Base-by-base conservation (phyloP, 148 eudicot genomes). In the Rhododendron simsii region DNA sequence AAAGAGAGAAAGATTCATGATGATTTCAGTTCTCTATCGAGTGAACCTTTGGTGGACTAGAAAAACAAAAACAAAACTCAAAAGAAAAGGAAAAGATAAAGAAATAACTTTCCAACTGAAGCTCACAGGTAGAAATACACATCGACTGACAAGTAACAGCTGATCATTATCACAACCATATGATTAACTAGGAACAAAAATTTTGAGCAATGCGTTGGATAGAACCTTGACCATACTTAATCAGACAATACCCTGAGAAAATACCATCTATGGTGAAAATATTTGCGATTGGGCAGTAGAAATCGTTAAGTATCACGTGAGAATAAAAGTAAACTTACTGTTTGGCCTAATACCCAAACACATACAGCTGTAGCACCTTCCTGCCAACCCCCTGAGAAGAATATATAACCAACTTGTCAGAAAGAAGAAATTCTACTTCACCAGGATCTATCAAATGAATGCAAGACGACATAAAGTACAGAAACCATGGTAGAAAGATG, bases 361-460 rank as follows among this genome's bases (percentile, higher is more conserved):
- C 97, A 95, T 86, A 94, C 98, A 91, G 98, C 97, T 76, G 97
- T 93, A 87, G 97, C 95, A 86, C 98, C 98, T 91, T 95, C 98
- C 85, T 85, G 95, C 98, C 98, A 95, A 26, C 96, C 96, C 81
- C 96, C 98, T 95, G 83, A 76, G 37, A 80, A 84, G 65, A 57
- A 71, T 37, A 78, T 59, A 82, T 16, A 75, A 20, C 45, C 11
- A 21, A 71, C 18, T 28, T 33, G 59, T 82, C 30, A 82, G n/a
- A 84, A 28, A 3, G 39, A 81, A 86, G 20, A 13, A 13, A 15
- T 26, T 3, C 15, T 71, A 33, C 76, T 14, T 51, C 75, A n/a
- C 18, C 26, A 59, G 23, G 82, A 69, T 78, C 55, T 41, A 84
- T 53, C 73, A 59, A 77, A 51, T 11, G 37, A 50, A 48, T 77